A percentile compares a stretch with the other conserved stretches of the same genome.
Evolutionary conservation across 2,329 filamentous ascomycete species (phyloP).

Genomic region (Orbilia javanica): DNA sequence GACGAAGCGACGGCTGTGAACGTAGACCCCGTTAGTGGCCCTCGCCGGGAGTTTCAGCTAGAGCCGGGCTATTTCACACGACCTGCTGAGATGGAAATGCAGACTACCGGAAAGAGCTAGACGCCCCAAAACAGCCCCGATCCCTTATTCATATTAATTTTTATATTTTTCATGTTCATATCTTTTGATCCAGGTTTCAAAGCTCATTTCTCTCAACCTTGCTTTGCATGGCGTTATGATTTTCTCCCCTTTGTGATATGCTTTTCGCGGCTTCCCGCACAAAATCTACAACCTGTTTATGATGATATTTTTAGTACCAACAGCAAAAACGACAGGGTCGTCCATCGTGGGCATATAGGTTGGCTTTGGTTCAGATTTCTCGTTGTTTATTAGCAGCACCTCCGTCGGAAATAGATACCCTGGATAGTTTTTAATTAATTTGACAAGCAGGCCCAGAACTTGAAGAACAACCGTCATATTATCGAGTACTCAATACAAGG

Average conservation of each 20-base stretch:
- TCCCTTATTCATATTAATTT: neutral
- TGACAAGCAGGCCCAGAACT: neutral
- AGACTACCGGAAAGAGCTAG: constrained; percentile 47
- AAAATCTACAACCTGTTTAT: neutral
- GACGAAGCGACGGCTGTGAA: constrained; percentile 62
- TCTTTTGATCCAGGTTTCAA: constrained; percentile 18
- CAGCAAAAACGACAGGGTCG: neutral
- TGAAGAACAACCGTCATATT: neutral
- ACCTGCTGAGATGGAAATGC: constrained; percentile 48
- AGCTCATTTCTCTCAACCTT: neutral
- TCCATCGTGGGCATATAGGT: neutral
- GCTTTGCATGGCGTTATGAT: constrained; percentile 14
- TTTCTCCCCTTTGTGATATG: constrained; percentile 9
- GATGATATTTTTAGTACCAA: neutral
- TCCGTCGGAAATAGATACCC: neutral
- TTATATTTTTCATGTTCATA: constrained; percentile 24
- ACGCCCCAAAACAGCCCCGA: too few relatives aligned
- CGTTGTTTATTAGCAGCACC: neutral
- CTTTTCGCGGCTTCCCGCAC: neutral
- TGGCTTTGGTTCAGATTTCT: neutral
- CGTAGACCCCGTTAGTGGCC: constrained; percentile 61
- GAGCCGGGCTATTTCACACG: constrained; percentile 52
- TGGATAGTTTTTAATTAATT: constrained; percentile 5
- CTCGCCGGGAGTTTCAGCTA: constrained; percentile 59
- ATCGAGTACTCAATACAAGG: neutral